Base-by-base conservation (phyloP, 2,329 filamentous ascomycete genomes). In the Coniochaeta sp. region DNA sequence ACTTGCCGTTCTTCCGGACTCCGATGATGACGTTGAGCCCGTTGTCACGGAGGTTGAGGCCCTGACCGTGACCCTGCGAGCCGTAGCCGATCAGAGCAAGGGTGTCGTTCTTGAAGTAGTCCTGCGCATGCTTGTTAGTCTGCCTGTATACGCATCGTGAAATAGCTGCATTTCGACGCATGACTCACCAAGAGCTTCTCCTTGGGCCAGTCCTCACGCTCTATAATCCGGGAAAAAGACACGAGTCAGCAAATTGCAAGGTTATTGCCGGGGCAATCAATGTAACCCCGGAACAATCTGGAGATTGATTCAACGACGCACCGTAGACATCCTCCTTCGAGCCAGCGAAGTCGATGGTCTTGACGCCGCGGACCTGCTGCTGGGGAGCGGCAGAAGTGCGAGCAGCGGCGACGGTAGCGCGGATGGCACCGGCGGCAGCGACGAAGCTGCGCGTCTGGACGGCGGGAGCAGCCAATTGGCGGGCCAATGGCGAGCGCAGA, bases 31-130 rank as follows among this genome's bases (percentile, higher is more conserved):
- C 94, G 74, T 97, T 97, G 64, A 99, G 83, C 71, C 94, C 94
- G 79, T 99, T 96, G 84, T 99, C 94, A 76, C 94, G 92, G 71
- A 99, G 88, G 85, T 99, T 99, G 59, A 99, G 89, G 72, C 94
- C 95, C 80, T 99, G 94, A 63, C 94, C 94, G 82, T 99, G 94
- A 66, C 94, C 94, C 79, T 96, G 91, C 59, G 91, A 96, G 67
- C 80, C 94, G 77, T 99, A 99, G 72, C 94, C 94, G 74, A 99
- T 99, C 69, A 99, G 87, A 69, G 94, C 94, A 65, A 99, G 89
- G 63, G 92, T 97, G 76, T 99, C 94, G 78, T 99, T 84, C 85
- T 97, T 97, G 89, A 99, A 99, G 86, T 92, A 99, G 60, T 97
- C 90, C 89, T 96, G 62, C 16, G 53, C 20, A 49, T 26, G 51